Evolutionary conservation across 2,329 filamentous ascomycete genomes (phyloP), one percentile per base, ranked within the genome.

Genomic region (Neofusicoccum cordaticola): DNA sequence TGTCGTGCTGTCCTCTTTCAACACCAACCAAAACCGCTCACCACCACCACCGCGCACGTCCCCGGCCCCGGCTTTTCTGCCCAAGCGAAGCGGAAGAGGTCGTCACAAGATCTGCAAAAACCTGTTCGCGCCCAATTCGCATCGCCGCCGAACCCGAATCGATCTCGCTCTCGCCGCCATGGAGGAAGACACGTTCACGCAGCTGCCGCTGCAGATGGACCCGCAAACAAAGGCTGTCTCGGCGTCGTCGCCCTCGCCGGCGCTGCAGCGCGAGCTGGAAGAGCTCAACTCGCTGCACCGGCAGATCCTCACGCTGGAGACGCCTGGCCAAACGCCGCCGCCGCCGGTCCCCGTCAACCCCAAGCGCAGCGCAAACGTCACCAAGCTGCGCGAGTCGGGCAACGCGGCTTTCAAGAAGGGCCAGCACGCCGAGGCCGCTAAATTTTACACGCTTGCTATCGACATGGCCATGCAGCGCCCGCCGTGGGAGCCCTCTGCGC

Each of bases 261-360:
- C 73, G 3, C 76, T 83, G 42, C 66, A 69, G 51, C 70, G 72
- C 65, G 80, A 83, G 67, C 87, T 97, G 69, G 80, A 84, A 39
- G 82, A 87, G 47, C 87, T 98, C 67, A 97, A 97, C 83, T 74
- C 78, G 58, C 86, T 97, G 58, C 91, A 96, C 86, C 87, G 88
- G 70, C 78, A 85, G 48, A 86, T 98, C 66, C 82, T 95, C 71
- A 78, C 79, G 63, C 85, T 92, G 70, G 84, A 86, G 51, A 80
- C 81, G 0, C 86, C 89, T 5, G 84, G 86, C 66, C 79, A 80
- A 65, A 84, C 92, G 19, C 94, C 94, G 0, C 93, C 93, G 4
- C 90, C 94, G 0, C 95, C 95, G 0, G 85, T 96, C 47, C 93
- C 93, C 66, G 89, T 97, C 67, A 96, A 97, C 83, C 93, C 92